phyloP scores from a whole-genome alignment of 2,329 filamentous ascomycete genomes.

The Dothideomycetes sp. region DNA sequence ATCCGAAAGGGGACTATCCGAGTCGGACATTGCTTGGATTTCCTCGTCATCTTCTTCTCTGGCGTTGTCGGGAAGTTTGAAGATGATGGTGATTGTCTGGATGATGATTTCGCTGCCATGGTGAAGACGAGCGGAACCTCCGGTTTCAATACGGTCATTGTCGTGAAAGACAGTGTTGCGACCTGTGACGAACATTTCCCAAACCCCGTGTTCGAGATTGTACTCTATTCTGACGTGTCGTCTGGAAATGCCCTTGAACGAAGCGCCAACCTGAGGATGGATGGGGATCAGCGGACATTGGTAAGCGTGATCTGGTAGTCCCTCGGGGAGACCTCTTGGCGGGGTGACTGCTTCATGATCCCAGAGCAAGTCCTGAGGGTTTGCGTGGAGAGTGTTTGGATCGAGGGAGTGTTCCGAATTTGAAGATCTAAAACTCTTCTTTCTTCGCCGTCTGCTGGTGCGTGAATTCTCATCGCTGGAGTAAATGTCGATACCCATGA shows the following conservation, averaged over 20 bases:
- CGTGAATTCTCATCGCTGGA: constrained; percentile 9
- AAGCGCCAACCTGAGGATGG: constrained; percentile 54
- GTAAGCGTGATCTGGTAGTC: constrained; percentile 5
- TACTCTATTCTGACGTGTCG: constrained; percentile 64
- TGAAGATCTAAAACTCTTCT: constrained; percentile 23
- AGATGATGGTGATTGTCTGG: constrained; percentile 57
- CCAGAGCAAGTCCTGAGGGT: constrained; percentile 8
- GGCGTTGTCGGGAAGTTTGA: constrained; percentile 56
- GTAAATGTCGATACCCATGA: constrained; percentile 13
- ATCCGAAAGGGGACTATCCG: constrained; percentile 10
- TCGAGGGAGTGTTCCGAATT: constrained; percentile 10
- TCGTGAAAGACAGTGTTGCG: constrained; percentile 61
- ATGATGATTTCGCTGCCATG: constrained; percentile 61
- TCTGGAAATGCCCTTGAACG: constrained; percentile 63
- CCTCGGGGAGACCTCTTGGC: not conserved
- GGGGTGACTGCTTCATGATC: constrained; percentile 1
- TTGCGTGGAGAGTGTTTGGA: constrained; percentile 8
- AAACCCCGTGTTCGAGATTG: constrained; percentile 50
- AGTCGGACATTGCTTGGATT: constrained; percentile 6
- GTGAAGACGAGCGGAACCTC: constrained; percentile 45
- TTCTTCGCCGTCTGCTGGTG: constrained; percentile 7
- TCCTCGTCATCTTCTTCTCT: constrained; percentile 45
- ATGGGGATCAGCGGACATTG: constrained; percentile 49
- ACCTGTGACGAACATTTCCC: constrained; percentile 53
- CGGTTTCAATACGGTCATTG: constrained; percentile 34